Evolutionary conservation across 2,329 filamentous ascomycete genomes (phyloP), one percentile per base, ranked within the genome.

Genomic region (Pyrenochaeta sp.): DNA sequence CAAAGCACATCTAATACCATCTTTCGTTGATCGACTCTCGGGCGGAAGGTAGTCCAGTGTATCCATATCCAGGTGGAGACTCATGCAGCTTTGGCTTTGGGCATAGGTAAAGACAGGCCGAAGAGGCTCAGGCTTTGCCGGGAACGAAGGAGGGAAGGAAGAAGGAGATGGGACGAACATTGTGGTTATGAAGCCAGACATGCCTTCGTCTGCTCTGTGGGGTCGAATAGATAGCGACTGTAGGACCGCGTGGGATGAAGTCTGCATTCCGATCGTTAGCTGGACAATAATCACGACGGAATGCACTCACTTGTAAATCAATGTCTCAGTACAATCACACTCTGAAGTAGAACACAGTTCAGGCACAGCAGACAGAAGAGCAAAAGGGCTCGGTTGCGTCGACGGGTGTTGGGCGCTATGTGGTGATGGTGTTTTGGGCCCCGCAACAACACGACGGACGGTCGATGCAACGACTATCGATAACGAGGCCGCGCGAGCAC

Each of bases 161-260:
- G 53, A 49, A 48, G 64, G 55, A 53, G 55, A 42, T 22, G 61
- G 63, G 54, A 88, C 86, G 76, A 79, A 90, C 87, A 90, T 88
- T 71, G 88, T 91, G 60, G 86, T 89, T 68, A 91, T 87, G 76
- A 91, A 89, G 58, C 87, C 88, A 68, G 86, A 82, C 88, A 90
- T 90, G 48, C 45, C 41, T 41, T 47, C 30, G 34, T 18, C 45
- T 41, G 44, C 45, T 26, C 19, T 26, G 29, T 29, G 42, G 31
- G 41, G 42, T 57, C 44, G 35, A 46, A 28, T 59, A 51, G 67
- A 61, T 53, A 51, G 21, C 37, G 44, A 47, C 23, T 22, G 24
- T 18, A 19, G 51, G 52, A 43, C 49, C 44, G 46, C 43, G 54
- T 44, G 49, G 43, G 50, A 35, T 49, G 53, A 57, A 44, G 32